Percentiles rank a stretch among this genome's conserved stretches.
Evolutionary conservation across 2,329 filamentous ascomycete species (phyloP).

Genomic region (Colletotrichum tropicale): DNA sequence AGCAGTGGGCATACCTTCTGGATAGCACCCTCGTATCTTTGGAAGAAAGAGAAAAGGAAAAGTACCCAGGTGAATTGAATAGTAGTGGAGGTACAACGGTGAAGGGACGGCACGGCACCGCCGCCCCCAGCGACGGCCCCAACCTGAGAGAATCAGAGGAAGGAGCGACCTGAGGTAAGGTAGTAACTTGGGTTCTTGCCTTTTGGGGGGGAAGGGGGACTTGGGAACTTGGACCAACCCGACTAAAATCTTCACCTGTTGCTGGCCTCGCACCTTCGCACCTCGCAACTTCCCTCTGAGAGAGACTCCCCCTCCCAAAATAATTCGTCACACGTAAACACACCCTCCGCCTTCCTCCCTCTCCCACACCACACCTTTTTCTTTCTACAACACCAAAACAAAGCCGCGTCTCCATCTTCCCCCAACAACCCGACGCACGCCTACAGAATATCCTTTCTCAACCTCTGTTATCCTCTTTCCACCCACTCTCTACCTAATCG

Average conservation of each 20-base stretch:
- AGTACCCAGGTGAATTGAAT: not conserved
- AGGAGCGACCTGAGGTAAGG: not conserved
- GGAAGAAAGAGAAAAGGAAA: not conserved
- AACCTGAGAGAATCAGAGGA: slow-evolving; percentile 11
- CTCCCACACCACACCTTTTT: slow-evolving; percentile 18
- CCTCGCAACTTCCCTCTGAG: slow-evolving; percentile 19
- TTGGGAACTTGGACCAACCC: slow-evolving; percentile 9
- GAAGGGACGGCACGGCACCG: not conserved
- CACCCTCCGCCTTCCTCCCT: slow-evolving; percentile 15
- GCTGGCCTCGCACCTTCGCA: slow-evolving; percentile 1
- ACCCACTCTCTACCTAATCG: slow-evolving; percentile 2
- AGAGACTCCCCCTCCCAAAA: slow-evolving; percentile 14
- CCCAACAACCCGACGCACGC: slow-evolving; percentile 9
- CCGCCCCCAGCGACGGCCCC: not conserved
- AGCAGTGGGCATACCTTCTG: not conserved
- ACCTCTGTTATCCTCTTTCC: not conserved
- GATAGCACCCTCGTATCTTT: not conserved
- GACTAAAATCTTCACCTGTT: slow-evolving; percentile 21
- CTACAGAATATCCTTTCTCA: not conserved
- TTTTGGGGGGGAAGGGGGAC: not conserved
- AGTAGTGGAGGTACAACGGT: not conserved
- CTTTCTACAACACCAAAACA: slow-evolving; percentile 19
- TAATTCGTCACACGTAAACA: slow-evolving; percentile 23
- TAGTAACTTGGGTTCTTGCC: not conserved
- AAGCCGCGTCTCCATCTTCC: slow-evolving; percentile 16